Base-by-base conservation (phyloP, 163 green algal species). In the Chlorella variabilis region DNA sequence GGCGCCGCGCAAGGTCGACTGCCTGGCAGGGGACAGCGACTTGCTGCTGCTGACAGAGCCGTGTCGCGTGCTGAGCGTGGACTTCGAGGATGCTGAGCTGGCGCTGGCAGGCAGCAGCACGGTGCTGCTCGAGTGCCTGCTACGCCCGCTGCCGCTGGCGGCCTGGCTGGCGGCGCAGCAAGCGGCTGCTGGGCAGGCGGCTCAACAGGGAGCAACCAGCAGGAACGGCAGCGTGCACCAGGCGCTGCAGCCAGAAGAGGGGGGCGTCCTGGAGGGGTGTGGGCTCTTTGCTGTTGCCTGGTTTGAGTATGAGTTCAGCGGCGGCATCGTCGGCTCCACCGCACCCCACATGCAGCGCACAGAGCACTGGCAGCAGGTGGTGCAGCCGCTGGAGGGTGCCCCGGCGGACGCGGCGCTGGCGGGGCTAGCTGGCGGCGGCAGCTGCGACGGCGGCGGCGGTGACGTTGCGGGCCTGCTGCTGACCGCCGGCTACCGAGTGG, bases 341-440 rank as follows among this genome's bases (percentile, higher is more conserved):
- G 71, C 49, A 0, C 49, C 71, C 3, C 71, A 78, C 34, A 1
- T 31, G 4, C 71, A 78, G 34, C 71, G 23, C 33, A 68, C 8
- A 6, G 71, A 78, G 49, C 71, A 67, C 11, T 78, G 71, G 71
- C 49, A 78, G 71, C 49, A 77, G 71, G 71, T 78, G 49, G 71
- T 78, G 71, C 71, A 68, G 71, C 71, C 49, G 5, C 34, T 78
- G 33, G 71, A 67, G 20, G 70, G 70, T 2, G 31, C n/a, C n/a
- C 42, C 36, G 33, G 70, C 70, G 1, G 48, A 77, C 31, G 70
- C 45, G 18, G 59, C 29, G 33, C 29, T 67, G 59, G 54, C 59
- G 15, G 11, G 38, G 65, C 11, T n/a, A 20, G 69, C 69, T 65
- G 33, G 5, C 31, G 45, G 31, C 29, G 6, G 36, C 66, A 48